phyloP scores from a whole-genome alignment of 305 asterid species.

The Galium porrigens region DNA sequence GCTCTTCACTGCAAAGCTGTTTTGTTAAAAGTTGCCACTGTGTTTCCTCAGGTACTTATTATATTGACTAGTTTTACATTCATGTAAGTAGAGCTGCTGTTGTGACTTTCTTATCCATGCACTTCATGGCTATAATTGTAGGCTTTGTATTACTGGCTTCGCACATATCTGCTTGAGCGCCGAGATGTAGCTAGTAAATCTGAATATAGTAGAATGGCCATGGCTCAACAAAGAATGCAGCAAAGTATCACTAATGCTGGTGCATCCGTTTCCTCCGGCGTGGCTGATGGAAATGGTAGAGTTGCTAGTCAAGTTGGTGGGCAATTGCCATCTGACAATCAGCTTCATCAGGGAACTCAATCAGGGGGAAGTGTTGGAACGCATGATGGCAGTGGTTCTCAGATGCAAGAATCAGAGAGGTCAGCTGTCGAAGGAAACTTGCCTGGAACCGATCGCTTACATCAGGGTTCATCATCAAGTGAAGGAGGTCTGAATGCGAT shows the following conservation, averaged over 20 bases:
- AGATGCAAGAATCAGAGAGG: conserved; percentile 79
- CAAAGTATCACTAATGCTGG: conserved; percentile 55
- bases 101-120: conserved; percentile 10
- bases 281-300: conserved; percentile 70
- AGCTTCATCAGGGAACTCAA: conserved; percentile 64
- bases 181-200: conserved; percentile 97
- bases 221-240: conserved; percentile 99
- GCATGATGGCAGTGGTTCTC: conserved; percentile 65
- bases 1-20: conserved; percentile 96
- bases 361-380: conserved; percentile 59
- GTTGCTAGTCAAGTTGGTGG: conserved; percentile 53
- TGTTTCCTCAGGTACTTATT: conserved; percentile 76
- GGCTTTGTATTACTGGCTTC: conserved; percentile 99
- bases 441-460: conserved; percentile 60
- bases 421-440: conserved; percentile 52
- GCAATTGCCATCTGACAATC: conserved; percentile 58
- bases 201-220: conserved; percentile 86
- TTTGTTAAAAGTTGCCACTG: conserved; percentile 74
- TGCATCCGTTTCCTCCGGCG: conserved; percentile 39
- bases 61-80: not conserved
- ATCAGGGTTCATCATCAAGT: conserved; percentile 48
- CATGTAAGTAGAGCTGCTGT: conserved; percentile 1
- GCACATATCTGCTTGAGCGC: conserved; percentile 93
- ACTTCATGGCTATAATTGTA: conserved; percentile 21
- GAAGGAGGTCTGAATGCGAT: conserved; percentile 66